Evolutionary conservation across 352 stramenopile genomes (phyloP).

Genomic region (Blastocystis sp.): DNA sequence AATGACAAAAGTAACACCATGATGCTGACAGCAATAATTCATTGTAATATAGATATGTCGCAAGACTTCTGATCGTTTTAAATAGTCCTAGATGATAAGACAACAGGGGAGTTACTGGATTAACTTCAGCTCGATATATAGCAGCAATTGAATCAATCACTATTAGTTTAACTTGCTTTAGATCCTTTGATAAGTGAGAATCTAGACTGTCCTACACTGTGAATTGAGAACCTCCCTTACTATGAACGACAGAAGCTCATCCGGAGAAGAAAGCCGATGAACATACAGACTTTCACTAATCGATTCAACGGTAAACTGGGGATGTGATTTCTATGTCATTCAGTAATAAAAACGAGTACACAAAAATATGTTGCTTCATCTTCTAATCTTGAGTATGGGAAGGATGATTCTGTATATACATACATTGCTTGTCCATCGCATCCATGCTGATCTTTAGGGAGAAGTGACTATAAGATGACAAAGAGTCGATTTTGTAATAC

Average conservation of each 20-base stretch:
- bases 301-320: not conserved
- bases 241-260: slow-evolving; percentile 14
- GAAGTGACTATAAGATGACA: not conserved
- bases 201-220: not conserved
- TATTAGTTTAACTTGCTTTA: not conserved
- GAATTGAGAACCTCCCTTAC: not conserved
- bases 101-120: not conserved
- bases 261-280: not conserved
- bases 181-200: not conserved
- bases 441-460: not conserved
- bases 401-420: slow-evolving; percentile 37
- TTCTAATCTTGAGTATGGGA: not conserved
- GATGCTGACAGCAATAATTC: not conserved
- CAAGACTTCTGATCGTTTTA: slow-evolving; percentile 41
- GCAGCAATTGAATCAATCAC: slow-evolving; percentile 50
- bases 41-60: slow-evolving; percentile 52
- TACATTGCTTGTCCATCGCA: slow-evolving; percentile 45
- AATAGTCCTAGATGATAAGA: slow-evolving; percentile 12
- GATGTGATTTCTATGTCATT: slow-evolving; percentile 10
- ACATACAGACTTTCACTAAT: slow-evolving; percentile 48
- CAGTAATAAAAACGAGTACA: not conserved
- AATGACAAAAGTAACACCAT: slow-evolving; percentile 12
- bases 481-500: not conserved
- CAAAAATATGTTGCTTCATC: slow-evolving; percentile 5
- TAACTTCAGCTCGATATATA: slow-evolving; percentile 4